A percentile compares a stretch with the other conserved stretches of the same genome.
Conservation (phyloP, 148 eudicot genomes). For the Rhododendron mucronatum region DNA sequence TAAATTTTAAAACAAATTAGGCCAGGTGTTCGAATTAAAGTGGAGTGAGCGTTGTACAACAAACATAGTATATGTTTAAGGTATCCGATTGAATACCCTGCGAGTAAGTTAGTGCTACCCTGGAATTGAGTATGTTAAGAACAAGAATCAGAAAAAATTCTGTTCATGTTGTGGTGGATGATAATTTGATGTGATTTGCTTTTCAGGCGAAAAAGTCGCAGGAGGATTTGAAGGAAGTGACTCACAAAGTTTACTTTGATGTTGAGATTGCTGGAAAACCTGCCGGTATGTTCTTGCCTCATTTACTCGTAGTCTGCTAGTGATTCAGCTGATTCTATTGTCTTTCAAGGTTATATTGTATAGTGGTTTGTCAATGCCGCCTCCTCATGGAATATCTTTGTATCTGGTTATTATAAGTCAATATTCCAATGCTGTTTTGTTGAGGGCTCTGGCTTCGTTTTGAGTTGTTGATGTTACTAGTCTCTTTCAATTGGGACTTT, state of each 20-base stretch:
- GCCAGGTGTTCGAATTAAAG: background rate
- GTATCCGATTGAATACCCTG: background rate
- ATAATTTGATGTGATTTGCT: background rate
- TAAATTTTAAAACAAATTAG: background rate
- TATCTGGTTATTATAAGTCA: background rate
- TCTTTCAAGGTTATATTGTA: background rate
- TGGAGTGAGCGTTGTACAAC: background rate
- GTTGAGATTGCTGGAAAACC: constrained; percentile 85
- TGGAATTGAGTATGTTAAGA: background rate
- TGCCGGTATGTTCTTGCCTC: constrained; percentile 49
- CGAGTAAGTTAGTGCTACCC: background rate
- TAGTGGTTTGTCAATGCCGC: background rate
- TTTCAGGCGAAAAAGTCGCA: constrained; percentile 75
- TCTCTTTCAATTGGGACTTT: background rate
- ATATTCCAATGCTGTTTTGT: background rate
- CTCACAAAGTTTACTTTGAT: constrained; percentile 88
- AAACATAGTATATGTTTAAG: background rate
- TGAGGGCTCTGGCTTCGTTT: background rate
- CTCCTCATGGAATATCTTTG: background rate
- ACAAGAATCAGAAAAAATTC: background rate
- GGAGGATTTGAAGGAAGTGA: constrained; percentile 71
- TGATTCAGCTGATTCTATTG: background rate
- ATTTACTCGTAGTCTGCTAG: background rate
- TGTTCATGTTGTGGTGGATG: background rate
- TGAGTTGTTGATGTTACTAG: background rate